Evolutionary conservation across 2,329 filamentous ascomycete genomes (phyloP).

Genomic region (Plenodomus lindquistii): DNA sequence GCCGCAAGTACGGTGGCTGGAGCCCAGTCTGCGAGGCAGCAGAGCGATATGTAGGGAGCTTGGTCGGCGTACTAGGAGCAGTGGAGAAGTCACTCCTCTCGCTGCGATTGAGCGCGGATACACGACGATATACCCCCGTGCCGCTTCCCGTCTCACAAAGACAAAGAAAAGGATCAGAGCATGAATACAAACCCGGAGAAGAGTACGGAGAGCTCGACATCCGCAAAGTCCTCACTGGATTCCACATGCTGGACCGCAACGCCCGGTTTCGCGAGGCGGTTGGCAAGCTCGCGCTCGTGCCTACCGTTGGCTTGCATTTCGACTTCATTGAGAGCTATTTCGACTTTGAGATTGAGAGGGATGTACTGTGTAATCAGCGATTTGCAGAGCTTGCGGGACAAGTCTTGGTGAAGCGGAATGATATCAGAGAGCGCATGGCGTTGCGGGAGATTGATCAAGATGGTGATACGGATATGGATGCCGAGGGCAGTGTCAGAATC

Average conservation of each 20-base stretch:
- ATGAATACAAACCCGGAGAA: background rate
- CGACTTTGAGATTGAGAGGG: conserved; percentile 16
- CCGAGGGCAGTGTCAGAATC: background rate
- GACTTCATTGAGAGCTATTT: conserved; percentile 37
- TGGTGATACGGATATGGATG: background rate
- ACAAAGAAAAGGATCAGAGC: background rate
- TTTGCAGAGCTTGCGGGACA: conserved; percentile 34
- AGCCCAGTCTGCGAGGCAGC: conserved; percentile 19
- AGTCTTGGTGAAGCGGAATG: conserved; percentile 33
- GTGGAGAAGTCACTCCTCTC: conserved; percentile 13
- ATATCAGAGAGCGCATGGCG: conserved; percentile 25
- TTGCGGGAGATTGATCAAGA: conserved; percentile 16
- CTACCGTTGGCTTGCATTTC: conserved; percentile 24
- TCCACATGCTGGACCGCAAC: conserved; percentile 27
- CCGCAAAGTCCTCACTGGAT: conserved; percentile 24
- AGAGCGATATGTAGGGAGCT: conserved; percentile 25
- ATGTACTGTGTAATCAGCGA: conserved; percentile 16
- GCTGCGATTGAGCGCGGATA: conserved; percentile 19
- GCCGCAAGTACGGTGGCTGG: conserved; percentile 13
- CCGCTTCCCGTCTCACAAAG: background rate
- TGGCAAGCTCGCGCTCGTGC: conserved; percentile 8
- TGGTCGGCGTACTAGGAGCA: conserved; percentile 17
- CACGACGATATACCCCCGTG: conserved; percentile 8
- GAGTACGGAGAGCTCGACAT: conserved; percentile 16
- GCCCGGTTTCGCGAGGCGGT: conserved; percentile 21